Base-by-base conservation (phyloP, 2,329 filamentous ascomycete species). In the Cercospora sojina region DNA sequence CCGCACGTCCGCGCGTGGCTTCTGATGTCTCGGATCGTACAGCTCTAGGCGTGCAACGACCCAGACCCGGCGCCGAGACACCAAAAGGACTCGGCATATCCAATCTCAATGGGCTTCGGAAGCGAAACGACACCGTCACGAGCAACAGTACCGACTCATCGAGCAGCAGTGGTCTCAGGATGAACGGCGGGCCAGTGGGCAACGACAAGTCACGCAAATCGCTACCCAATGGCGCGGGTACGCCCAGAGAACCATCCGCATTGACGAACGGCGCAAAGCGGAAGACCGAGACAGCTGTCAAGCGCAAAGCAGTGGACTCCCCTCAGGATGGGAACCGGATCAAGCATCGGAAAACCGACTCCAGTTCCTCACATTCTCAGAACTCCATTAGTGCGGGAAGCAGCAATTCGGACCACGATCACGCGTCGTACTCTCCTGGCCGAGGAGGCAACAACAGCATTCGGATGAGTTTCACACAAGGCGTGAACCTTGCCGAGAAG, bases 1-100 rank as follows among this genome's bases (percentile, higher is more conserved):
- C 85, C 6, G 88, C 87, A 2, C 85, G 86, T 23, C 86, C 86
- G 5, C 83, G 86, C 67, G 88, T 87, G 74, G 84, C 84, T 29
- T 88, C 86, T 20, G 85, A 88, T 73, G 79, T 85, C 9, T 74
- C 75, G 20, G 74, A 75, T 41, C 65, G 73, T 57, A 69, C 65
- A 47, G 71, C 70, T 10, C 60, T 73, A 4, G 74, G 72, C 29
- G 64, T 72, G 13, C 74, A 75, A 58, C 72, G 71, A 20, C 57
- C 57, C 10, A 71, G 67, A 67, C 70, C 69, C 47, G 74, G 72
- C 58, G 72, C 64, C 80, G 85, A 67, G 79, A 83, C 72, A 78
- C 79, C 69, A 73, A 80, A 73, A 64, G 75, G 73, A 18, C 66
- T 80, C 25, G 80, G 82, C 41, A 77, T 80, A 62, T 82, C 81